Conservation (phyloP, 192 early-diverging fungal genomes). For the Umbelopsis sp. region DNA sequence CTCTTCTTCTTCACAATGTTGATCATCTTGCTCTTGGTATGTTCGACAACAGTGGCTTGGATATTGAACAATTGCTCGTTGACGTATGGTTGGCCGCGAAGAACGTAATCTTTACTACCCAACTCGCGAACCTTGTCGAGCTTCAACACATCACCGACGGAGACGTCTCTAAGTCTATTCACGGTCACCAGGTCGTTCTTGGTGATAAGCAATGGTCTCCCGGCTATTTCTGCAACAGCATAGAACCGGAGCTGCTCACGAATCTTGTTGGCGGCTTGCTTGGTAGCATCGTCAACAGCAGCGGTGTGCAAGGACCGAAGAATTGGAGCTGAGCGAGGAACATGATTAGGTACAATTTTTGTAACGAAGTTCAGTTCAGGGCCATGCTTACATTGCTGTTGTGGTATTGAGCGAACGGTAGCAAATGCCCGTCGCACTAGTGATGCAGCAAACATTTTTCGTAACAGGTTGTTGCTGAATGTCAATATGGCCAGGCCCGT, state of each 20-base stretch:
- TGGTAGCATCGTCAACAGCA: slow-evolving; percentile 5
- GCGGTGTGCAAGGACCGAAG: slow-evolving; percentile 6
- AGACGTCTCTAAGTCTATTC: slow-evolving; percentile 80
- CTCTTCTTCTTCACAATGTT: slow-evolving; percentile 80
- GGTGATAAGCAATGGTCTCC: slow-evolving; percentile 85
- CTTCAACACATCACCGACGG: slow-evolving; percentile 84
- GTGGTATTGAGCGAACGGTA: slow-evolving; percentile 3
- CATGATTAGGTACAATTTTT: background rate
- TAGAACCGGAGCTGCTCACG: slow-evolving; percentile 74
- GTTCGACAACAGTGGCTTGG: slow-evolving; percentile 88
- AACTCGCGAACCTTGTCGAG: slow-evolving; percentile 89
- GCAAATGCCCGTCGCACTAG: slow-evolving; percentile 11
- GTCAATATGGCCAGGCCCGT: too few relatives aligned
- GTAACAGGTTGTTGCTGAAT: too few relatives aligned
- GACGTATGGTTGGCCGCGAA: slow-evolving; percentile 87
- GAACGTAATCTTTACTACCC: slow-evolving; percentile 78
- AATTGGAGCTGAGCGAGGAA: background rate
- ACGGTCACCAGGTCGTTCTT: slow-evolving; percentile 88
- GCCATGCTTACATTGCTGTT: background rate
- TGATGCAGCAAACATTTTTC: slow-evolving; percentile 4
- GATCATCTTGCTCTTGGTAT: slow-evolving; percentile 75
- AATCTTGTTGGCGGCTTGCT: slow-evolving; percentile 39
- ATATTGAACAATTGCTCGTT: slow-evolving; percentile 71
- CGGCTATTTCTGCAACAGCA: slow-evolving; percentile 87
- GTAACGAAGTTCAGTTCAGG: background rate